Conservation (phyloP, 2,329 filamentous ascomycete genomes). For the Hymenoscyphus infarciens region DNA sequence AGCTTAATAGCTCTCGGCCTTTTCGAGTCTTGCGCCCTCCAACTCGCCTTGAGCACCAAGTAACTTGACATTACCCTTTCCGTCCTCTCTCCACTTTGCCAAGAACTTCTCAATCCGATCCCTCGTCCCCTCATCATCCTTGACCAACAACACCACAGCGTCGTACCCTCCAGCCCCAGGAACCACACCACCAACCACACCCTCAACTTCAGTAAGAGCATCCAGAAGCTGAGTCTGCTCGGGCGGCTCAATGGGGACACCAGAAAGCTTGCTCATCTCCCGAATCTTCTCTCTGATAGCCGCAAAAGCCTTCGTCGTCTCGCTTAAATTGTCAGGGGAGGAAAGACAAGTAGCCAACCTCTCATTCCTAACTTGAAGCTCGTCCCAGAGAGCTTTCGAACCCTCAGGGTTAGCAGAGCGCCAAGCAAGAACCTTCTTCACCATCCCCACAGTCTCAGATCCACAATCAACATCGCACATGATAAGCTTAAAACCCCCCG, state of each 20-base stretch:
- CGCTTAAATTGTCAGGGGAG: conserved; percentile 39
- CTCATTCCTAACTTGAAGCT: conserved; percentile 72
- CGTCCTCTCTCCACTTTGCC: conserved; percentile 58
- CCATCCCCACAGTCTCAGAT: conserved; percentile 91
- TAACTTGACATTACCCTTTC: conserved; percentile 62
- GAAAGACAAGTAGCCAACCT: conserved; percentile 61
- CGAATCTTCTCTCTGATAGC: conserved; percentile 62
- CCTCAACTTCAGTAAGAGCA: conserved; percentile 64
- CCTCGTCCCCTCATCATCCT: conserved; percentile 65
- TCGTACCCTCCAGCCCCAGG: conserved; percentile 94
- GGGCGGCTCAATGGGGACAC: conserved; percentile 83
- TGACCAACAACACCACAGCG: conserved; percentile 76
- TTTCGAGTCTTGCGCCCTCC: conserved; percentile 57
- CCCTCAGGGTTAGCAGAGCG: conserved; percentile 58
- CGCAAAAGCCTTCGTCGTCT: conserved; percentile 46
- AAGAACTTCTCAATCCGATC: conserved; percentile 59
- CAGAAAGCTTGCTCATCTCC: conserved; percentile 69
- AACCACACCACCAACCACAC: conserved; percentile 87
- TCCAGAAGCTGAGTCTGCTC: conserved; percentile 84
- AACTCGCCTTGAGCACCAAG: conserved; percentile 69
- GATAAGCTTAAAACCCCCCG: conserved; percentile 69
- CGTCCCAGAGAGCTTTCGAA: conserved; percentile 70
- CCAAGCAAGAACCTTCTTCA: conserved; percentile 87
- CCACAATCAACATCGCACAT: conserved; percentile 98
- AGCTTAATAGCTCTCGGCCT: conserved; percentile 26